Evolutionary conservation across 768 basidiomycete genomes (phyloP), one percentile per base, ranked within the genome.

Genomic region (Jaapia argillacea): DNA sequence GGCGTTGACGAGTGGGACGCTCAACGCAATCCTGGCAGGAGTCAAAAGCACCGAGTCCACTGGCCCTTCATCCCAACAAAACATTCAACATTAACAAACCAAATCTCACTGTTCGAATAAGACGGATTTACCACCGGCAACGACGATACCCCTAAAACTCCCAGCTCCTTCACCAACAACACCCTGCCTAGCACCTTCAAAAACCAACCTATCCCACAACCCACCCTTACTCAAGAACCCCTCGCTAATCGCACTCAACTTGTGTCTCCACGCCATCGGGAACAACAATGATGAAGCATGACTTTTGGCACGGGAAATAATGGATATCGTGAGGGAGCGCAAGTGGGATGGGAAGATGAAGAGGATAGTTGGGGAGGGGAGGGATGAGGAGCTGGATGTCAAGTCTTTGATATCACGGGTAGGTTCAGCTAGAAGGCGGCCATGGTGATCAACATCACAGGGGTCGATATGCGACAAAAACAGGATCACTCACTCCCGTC

Each of bases 141-240:
- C 72, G 43, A 90, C 65, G 2, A 85, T 67, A n/a, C 67, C 78
- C 46, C 89, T 67, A 28, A 92, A 49, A 20, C 77, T 74, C 1
- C 71, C 66, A 2, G 79, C 77, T 41, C 72, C 70, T 12, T 77
- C 71, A 45, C 83, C 77, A 46, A 86, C 55, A 23, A 78, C 69
- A 48, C 65, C 57, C 28, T 67, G 68, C 20, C 92, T 71, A 7
- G 87, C 81, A 7, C 63, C 60, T 44, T 81, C 79, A 58, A 88
- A 85, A 23, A 89, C 74, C 7, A 82, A 62, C 42, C 81, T 73
- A 57, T 96, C 91, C 83, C 87, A 90, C n/a, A 89, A 58, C 45
- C 84, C 83, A 45, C 84, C 79, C 54, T 81, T 81, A 13, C 75
- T 80, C 31, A 90, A 49, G 50, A 80, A 85, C 4, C 92, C 92